A percentile compares a stretch with the other conserved stretches of the same genome.
These are phyloP conservation scores for Phanerochaete carnosa DNA, from an alignment of 768 basidiomycete species.

Conservation along the genomic window DNA sequence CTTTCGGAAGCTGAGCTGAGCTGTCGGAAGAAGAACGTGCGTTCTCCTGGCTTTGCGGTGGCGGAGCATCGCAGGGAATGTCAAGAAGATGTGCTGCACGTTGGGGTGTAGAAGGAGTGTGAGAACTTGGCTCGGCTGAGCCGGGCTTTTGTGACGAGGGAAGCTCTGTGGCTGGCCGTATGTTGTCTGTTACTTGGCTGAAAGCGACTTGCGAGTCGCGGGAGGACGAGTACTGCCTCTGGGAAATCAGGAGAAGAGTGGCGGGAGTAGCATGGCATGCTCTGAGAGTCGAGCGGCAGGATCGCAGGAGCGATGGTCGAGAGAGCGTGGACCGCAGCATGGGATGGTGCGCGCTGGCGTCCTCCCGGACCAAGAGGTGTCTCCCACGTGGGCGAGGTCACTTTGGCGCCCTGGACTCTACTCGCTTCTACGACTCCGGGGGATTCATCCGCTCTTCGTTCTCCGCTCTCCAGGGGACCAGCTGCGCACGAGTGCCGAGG, in stretches of 20 bases:
- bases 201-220: too few species aligned
- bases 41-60: background rate
- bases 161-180: background rate
- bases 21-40: background rate
- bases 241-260: background rate
- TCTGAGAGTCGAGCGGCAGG: background rate
- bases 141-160: background rate
- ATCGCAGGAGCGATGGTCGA: background rate
- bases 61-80: background rate
- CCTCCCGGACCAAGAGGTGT: background rate
- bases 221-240: background rate
- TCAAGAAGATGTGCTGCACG: background rate
- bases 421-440: background rate
- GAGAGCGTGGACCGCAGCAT: constrained; percentile 7
- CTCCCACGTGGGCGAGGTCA: background rate
- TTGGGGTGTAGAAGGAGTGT: background rate
- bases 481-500: background rate
- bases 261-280: background rate
- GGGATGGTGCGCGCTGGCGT: background rate
- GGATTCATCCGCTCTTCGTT: too few species aligned
- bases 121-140: background rate
- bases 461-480: too few species aligned
- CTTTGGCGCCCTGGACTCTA: background rate
- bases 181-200: background rate
- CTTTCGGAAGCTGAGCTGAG: background rate